Evolutionary conservation across 202 grass and related monocot genomes (phyloP).

Genomic region (Carex arenaria): DNA sequence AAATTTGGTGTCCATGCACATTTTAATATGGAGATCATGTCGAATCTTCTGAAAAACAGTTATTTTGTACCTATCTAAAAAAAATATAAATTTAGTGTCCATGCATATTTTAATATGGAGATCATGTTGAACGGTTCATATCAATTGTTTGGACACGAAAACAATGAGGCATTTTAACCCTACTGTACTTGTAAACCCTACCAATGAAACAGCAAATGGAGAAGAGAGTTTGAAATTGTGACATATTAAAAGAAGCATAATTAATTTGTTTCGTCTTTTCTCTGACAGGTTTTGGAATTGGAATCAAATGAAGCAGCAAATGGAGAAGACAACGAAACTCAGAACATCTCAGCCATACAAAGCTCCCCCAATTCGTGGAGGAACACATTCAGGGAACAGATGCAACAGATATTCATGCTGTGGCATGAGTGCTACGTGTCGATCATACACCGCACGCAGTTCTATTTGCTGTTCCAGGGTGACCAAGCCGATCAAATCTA

Average conservation of each 20-base stretch:
- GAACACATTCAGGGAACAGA: constrained; percentile 66
- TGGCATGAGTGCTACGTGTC: constrained; percentile 89
- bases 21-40: too few species aligned
- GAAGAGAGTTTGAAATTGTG: background rate
- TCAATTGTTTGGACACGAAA: too few species aligned
- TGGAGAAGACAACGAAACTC: constrained; percentile 31
- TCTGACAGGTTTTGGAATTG: constrained; percentile 74
- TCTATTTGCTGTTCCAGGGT: constrained; percentile 86
- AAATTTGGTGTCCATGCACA: too few species aligned
- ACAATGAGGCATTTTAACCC: too few species aligned
- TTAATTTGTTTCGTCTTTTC: constrained; percentile 12
- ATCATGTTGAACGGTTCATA: too few species aligned
- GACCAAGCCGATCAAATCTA: constrained; percentile 89
- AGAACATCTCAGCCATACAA: constrained; percentile 32
- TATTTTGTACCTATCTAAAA: too few species aligned
- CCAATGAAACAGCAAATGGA: too few species aligned
- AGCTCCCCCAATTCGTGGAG: constrained; percentile 67
- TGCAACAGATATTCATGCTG: constrained; percentile 84
- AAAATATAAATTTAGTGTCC: too few species aligned
- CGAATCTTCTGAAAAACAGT: too few species aligned
- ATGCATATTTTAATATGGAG: too few species aligned
- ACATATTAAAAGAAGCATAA: constrained; percentile 3
- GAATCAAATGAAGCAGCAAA: constrained; percentile 70
- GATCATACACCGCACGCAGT: constrained; percentile 90
- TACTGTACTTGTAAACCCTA: too few species aligned